These are phyloP conservation scores for Plantago major DNA, from an alignment of 257 asterid genomes.

Conservation along the genomic window DNA sequence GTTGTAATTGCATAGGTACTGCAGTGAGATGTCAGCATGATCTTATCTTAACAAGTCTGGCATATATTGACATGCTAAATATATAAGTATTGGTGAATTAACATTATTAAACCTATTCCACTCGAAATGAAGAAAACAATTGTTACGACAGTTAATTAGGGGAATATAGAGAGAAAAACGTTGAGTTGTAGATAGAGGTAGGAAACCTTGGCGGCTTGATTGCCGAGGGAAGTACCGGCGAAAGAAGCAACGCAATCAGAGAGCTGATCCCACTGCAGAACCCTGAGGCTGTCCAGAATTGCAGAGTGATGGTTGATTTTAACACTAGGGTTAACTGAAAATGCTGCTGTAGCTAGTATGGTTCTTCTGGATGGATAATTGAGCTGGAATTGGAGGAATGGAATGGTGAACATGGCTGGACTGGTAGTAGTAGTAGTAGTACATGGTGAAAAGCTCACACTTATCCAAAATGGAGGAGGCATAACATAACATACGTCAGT, in stretches of 20 bases:
- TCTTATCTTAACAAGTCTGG: no score
- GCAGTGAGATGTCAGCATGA: no score
- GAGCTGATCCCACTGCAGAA: slow-evolving; percentile 83
- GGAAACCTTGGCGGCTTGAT: slow-evolving; percentile 53
- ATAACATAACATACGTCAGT: no score
- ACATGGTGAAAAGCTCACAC: slow-evolving; percentile 10
- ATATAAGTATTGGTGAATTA: no score
- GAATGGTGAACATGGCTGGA: slow-evolving; percentile 16
- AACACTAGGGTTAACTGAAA: slow-evolving; percentile 18
- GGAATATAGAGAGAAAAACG: no score
- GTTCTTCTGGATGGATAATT: slow-evolving; percentile 13
- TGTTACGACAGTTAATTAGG: no score
- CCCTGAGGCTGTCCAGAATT: slow-evolving; percentile 72
- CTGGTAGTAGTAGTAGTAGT: no score
- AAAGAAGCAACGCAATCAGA: slow-evolving; percentile 83
- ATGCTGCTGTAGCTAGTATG: slow-evolving; percentile 10
- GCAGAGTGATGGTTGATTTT: slow-evolving; percentile 35
- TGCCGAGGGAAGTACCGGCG: slow-evolving; percentile 78
- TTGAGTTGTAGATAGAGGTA: neutral
- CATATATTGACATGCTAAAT: no score
- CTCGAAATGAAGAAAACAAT: no score
- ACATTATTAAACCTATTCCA: no score
- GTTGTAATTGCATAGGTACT: no score
- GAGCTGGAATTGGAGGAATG: slow-evolving; percentile 25
- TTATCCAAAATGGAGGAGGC: slow-evolving; percentile 16